These are phyloP conservation scores for Mortierella sp. DNA, from an alignment of 371 early-diverging fungal genomes.

Conservation along the genomic window DNA sequence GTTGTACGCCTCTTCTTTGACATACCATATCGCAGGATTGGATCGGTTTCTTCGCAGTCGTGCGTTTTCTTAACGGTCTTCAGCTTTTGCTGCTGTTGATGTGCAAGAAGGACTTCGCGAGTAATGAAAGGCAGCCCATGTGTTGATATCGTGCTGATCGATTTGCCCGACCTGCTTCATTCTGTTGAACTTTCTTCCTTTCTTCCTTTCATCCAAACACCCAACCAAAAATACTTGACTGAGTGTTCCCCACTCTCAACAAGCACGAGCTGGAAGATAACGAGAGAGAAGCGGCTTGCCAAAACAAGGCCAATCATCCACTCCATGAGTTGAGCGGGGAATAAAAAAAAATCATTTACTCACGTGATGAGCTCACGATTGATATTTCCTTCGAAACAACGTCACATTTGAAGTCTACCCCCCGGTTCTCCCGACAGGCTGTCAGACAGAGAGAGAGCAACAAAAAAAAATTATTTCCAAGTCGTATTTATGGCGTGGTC, in stretches of 20 bases:
- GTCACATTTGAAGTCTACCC: neutral
- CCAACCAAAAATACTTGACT: neutral
- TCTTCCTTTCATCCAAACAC: neutral
- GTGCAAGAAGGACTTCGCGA: too few relatives aligned
- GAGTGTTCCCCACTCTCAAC: neutral
- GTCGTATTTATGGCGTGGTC: neutral
- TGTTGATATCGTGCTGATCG: neutral
- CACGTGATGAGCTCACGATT: neutral
- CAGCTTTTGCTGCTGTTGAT: neutral
- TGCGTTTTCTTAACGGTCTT: neutral
- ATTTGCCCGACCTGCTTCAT: neutral
- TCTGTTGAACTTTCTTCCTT: conserved; percentile 2
- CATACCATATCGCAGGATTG: too few relatives aligned
- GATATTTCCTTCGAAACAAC: neutral
- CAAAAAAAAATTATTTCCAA: neutral
- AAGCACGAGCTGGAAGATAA: neutral
- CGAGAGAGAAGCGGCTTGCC: neutral
- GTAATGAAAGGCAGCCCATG: neutral
- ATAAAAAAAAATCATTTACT: neutral
- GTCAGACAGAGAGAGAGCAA: too few relatives aligned
- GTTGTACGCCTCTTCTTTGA: neutral
- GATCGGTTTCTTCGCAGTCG: too few relatives aligned
- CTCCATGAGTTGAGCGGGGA: neutral
- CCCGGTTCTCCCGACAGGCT: neutral
- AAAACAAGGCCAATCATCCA: conserved; percentile 1